These are phyloP conservation scores for Coccomyxa sp. DNA, from an alignment of 139 green algal species.

Conservation along the genomic window DNA sequence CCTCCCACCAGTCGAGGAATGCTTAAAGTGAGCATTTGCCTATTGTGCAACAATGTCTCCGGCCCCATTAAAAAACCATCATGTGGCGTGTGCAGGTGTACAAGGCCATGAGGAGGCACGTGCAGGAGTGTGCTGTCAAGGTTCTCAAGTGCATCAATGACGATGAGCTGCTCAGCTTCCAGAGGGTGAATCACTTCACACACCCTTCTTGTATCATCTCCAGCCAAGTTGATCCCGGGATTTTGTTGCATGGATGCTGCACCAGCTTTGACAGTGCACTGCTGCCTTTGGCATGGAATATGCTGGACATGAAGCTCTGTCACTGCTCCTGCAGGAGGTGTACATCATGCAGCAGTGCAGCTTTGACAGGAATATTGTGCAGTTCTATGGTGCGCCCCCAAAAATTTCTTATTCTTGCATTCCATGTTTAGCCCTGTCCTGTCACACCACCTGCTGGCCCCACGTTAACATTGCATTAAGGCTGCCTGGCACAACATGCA, in stretches of 20 bases:
- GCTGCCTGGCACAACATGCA: neutral
- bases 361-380: conserved; percentile 16
- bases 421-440: neutral
- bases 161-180: neutral
- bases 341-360: conserved; percentile 9
- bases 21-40: neutral
- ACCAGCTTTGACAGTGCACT: neutral
- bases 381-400: conserved; percentile 16
- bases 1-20: neutral
- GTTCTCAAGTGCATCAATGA: neutral
- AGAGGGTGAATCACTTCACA: neutral
- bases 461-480: neutral
- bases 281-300: neutral
- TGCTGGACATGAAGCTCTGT: neutral
- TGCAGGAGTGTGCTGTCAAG: conserved; percentile 11
- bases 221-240: neutral
- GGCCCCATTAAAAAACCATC: neutral
- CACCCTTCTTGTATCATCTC: neutral
- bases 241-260: neutral
- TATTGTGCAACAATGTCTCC: neutral
- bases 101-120: neutral
- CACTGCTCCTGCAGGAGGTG: conserved; percentile 4
- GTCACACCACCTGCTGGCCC: neutral
- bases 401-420: neutral
- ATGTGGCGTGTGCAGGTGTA: conserved; percentile 4